Evolutionary conservation across 2,329 filamentous ascomycete species (phyloP).

Genomic region (Aspergillus japonicus): DNA sequence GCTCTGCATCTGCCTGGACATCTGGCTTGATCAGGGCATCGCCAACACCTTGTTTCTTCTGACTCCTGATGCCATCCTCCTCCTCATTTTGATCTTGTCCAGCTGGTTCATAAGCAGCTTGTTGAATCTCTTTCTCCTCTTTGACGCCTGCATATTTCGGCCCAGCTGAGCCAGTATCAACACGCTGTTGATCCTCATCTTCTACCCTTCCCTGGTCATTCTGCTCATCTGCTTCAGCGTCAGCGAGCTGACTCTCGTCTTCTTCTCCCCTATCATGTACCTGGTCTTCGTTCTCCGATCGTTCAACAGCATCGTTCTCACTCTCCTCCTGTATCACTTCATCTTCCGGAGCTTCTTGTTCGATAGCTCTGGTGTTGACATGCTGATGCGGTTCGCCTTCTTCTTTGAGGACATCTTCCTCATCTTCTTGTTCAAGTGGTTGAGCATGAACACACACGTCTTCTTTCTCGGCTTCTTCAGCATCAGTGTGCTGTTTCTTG

Average conservation of each 20-base stretch:
- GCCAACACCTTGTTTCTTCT: slow-evolving; percentile 1
- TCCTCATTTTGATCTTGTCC: not conserved
- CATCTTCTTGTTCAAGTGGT: not conserved
- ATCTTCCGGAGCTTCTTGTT: not conserved
- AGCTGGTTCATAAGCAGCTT: not conserved
- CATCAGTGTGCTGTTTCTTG: not conserved
- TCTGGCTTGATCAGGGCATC: not conserved
- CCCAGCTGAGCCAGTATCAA: not conserved
- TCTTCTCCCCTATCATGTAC: not conserved
- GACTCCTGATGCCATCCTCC: not conserved
- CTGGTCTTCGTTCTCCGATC: not conserved
- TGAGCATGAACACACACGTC: not conserved
- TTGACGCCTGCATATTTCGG: not conserved
- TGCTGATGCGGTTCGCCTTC: not conserved
- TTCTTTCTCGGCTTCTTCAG: not conserved
- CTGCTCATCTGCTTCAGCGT: not conserved
- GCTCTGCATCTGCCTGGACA: slow-evolving; percentile 11
- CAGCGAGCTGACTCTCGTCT: not conserved
- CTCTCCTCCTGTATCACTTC: not conserved
- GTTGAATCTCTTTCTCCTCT: not conserved
- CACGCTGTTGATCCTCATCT: not conserved
- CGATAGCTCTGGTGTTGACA: not conserved
- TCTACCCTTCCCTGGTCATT: not conserved
- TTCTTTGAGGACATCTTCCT: not conserved
- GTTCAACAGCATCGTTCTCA: not conserved